Base-by-base conservation (phyloP, 805 yeast genomes). In the Myxozyma geophila region DNA sequence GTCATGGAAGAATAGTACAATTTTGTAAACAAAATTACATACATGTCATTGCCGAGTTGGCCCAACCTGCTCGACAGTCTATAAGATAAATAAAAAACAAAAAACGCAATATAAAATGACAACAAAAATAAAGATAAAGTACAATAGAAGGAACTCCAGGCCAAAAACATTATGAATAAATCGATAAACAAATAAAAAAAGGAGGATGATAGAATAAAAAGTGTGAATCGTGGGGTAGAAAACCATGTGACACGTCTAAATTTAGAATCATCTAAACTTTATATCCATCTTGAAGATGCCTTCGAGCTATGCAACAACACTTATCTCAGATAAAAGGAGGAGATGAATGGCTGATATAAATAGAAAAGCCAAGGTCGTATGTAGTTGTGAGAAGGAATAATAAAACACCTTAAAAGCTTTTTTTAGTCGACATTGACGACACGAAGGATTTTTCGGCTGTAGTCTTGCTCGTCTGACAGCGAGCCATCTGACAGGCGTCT, bases 401-500 rank as follows among this genome's bases (percentile, higher is more conserved):
- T 35, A 8, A 15, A 47, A 28, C 47, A 21, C 9, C n/a, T n/a
- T 7, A 36, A 39, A 47, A 21, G 39, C 6, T 5, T 2, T 28
- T 5, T 17, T 55, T 61, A 64, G 35, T 90, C 96, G 0, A 97
- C 97, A 72, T 92, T 92, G 40, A 96, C 92, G 12, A 92, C 96
- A 64, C 91, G 87, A 53, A 92, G 79, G 19, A 90, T 86, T 77
- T 90, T 90, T 73, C 92, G 81, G 55, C 89, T 82, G 76, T 87
- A 89, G 74, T 90, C 95, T 3, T 90, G 85, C 66, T 89, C 96
- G 74, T 91, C 96, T 10, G 96, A 92, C 59, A 92, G 79, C 1
- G 93, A 86, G 4, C 97, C 97, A 71, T 89, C 93, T 71, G 92
- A 86, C 15, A 75, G 71, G 72, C 96, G 85, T 73, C 92, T 85